Evolutionary conservation across 1,284 basidiomycete species (phyloP), one percentile per base, ranked within the genome.

Genomic region (Rhodotorula sp.): DNA sequence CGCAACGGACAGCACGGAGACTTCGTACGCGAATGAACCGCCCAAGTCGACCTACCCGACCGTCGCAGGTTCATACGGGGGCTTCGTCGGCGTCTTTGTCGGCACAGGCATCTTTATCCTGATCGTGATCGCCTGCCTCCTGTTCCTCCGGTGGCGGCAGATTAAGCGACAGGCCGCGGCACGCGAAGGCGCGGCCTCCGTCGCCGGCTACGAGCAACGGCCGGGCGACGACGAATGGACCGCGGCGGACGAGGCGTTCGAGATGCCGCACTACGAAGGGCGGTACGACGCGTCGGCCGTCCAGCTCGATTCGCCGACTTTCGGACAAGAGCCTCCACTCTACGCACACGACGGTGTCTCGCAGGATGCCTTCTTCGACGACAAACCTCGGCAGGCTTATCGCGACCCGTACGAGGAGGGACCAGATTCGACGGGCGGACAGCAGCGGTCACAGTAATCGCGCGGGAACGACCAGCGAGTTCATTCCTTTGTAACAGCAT

Each of bases 21-120:
- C 54, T 4, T 16, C 54, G 26, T 72, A 66, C 58, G 70, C 62
- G 19, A 50, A 67, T 21, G 31, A 48, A 16, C 75, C 75, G 3
- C 72, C 72, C 7, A 64, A 49, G 2, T 70, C 68, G 34, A 75
- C 73, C 7, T 72, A 70, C 66, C 75, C 75, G 2, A 71, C 66
- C 47, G 62, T 76, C 21, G 70, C 66, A 15, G 75, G 75, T 21
- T 60, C 71, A 4, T 69, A 68, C 57, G 66, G 66, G 49, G 75
- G 75, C 15, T 76, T 76, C 59, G 73, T 74, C 55, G 72, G 72
- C 47, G 68, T 76, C 45, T 64, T 76, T 43, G 68, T 69, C 60
- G 75, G 59, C 12, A 64, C 50, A 5, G 70, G 68, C 28, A 28
- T 74, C 62, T 47, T 69, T 48, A 31, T 68, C 28, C 62, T 75